phyloP scores from a whole-genome alignment of 257 asterid species.

The Salvia splendens region DNA sequence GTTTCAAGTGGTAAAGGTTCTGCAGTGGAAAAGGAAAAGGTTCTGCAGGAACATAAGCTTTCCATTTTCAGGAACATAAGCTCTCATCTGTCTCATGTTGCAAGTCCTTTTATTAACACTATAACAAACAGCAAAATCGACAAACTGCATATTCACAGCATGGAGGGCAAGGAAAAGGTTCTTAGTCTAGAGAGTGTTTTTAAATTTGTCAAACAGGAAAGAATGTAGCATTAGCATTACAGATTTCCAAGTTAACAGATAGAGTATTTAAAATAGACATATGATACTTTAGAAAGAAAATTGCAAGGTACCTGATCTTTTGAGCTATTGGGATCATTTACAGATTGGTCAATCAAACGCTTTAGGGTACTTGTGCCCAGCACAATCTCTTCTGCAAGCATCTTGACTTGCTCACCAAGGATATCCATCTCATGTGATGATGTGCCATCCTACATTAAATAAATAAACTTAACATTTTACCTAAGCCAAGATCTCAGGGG shows the following conservation, averaged over 20 bases:
- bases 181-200: background rate
- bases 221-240: background rate
- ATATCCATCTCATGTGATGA: conserved; percentile 86
- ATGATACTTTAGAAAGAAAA: background rate
- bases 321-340: conserved; percentile 72
- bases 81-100: background rate
- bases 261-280: background rate
- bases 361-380: conserved; percentile 85
- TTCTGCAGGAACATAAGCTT: too few species aligned
- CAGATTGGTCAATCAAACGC: conserved; percentile 79
- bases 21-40: too few species aligned
- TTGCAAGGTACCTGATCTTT: conserved; percentile 61
- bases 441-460: conserved; percentile 58
- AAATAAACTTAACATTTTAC: conserved; percentile 1
- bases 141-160: conserved; percentile 8
- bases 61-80: too few species aligned
- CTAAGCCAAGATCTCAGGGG: conserved; percentile 3
- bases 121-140: background rate
- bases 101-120: background rate
- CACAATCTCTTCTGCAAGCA: conserved; percentile 98
- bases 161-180: background rate
- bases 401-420: conserved; percentile 90
- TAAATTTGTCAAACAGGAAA: conserved; percentile 6
- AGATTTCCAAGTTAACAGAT: background rate
- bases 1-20: conserved; percentile 51